phyloP scores from a whole-genome alignment of 108 stramenopile species.

The Schizochytrium sp. region DNA sequence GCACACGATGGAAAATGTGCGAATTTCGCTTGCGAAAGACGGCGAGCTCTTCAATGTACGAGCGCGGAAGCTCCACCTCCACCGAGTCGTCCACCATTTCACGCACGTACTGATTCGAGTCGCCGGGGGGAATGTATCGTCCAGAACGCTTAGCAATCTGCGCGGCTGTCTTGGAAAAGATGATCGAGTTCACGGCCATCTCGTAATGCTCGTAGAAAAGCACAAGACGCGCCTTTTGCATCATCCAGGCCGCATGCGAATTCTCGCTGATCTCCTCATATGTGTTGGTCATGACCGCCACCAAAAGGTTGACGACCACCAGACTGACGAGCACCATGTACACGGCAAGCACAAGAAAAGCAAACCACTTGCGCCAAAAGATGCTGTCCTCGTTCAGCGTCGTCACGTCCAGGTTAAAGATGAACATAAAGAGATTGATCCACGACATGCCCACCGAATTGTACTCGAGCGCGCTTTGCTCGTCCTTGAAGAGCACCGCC shows the following conservation, averaged over 20 bases:
- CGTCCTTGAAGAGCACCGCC: background rate
- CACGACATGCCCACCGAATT: background rate
- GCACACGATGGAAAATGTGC: background rate
- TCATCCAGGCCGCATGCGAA: background rate
- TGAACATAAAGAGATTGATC: slow-evolving; percentile 1
- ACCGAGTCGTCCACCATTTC: background rate
- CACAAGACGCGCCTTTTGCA: slow-evolving; percentile 2
- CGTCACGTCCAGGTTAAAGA: background rate
- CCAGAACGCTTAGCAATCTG: background rate
- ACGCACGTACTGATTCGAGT: background rate
- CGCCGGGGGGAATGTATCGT: background rate
- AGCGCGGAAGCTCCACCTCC: background rate
- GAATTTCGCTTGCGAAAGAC: background rate
- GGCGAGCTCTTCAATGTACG: background rate
- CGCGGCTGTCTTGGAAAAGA: background rate
- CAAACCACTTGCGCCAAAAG: slow-evolving; percentile 1
- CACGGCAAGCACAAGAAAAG: background rate
- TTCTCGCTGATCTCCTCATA: background rate
- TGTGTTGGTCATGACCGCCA: slow-evolving; percentile 9
- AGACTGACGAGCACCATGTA: background rate
- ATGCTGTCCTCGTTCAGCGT: background rate
- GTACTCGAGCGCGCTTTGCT: background rate
- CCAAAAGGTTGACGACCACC: background rate
- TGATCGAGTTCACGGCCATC: background rate
- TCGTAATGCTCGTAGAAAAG: slow-evolving; percentile 13